These are phyloP conservation scores for Thoreauomyces humboldtii DNA, from an alignment of 192 early-diverging fungal genomes.

Conservation along the genomic window DNA sequence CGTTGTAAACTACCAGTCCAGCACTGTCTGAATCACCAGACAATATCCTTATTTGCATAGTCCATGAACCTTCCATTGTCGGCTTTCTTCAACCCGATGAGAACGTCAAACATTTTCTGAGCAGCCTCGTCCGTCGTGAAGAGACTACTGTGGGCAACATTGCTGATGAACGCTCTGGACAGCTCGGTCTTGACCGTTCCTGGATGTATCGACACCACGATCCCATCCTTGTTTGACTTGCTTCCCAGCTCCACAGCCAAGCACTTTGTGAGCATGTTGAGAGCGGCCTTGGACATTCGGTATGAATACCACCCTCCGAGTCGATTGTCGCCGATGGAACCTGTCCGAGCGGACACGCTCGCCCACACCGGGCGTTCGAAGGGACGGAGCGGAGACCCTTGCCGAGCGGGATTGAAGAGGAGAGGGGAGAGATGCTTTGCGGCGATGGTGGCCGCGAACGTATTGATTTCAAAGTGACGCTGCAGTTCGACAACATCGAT, in stretches of 20 bases:
- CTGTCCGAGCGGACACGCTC: slow-evolving; percentile 28
- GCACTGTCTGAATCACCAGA: slow-evolving; percentile 23
- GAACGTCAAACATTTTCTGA: slow-evolving; percentile 20
- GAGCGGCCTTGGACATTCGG: slow-evolving; percentile 30
- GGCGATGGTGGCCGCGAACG: slow-evolving; percentile 21
- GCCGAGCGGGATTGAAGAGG: neutral
- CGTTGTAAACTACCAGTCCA: neutral
- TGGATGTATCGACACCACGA: slow-evolving; percentile 27
- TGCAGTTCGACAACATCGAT: neutral
- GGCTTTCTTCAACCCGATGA: neutral
- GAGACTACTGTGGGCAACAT: neutral
- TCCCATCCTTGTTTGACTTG: slow-evolving; percentile 5
- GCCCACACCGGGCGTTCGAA: slow-evolving; percentile 1
- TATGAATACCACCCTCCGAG: slow-evolving; percentile 41
- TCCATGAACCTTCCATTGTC: slow-evolving; percentile 36
- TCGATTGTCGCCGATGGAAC: slow-evolving; percentile 34
- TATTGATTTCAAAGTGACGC: slow-evolving; percentile 27
- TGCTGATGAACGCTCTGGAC: slow-evolving; percentile 17
- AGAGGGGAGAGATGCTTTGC: slow-evolving; percentile 32
- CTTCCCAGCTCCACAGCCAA: slow-evolving; percentile 28
- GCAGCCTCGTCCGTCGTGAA: slow-evolving; percentile 27
- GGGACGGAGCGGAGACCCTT: neutral
- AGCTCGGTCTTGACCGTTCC: slow-evolving; percentile 35
- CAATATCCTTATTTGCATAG: slow-evolving; percentile 26
- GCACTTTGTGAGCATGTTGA: slow-evolving; percentile 29